Evolutionary conservation across 345 rosid genomes (phyloP).

Genomic region (Eucalyptus cladocalyx): DNA sequence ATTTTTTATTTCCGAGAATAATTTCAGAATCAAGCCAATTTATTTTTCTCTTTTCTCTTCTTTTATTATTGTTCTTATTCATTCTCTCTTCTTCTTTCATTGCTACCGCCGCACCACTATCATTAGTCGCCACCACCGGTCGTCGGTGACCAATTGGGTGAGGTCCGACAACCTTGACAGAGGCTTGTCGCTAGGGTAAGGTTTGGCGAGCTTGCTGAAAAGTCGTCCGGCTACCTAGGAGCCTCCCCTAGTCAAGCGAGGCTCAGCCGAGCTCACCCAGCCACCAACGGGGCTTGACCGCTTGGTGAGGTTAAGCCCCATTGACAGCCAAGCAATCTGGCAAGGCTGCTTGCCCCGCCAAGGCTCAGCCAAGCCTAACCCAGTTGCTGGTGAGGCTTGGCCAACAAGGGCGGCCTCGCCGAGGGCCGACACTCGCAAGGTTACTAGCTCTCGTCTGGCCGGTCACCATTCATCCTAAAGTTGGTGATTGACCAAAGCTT

Average conservation of each 20-base stretch:
- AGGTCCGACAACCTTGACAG: fast-evolving
- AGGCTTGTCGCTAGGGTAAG: no score
- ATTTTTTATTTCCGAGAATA: fast-evolving
- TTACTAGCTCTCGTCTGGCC: fast-evolving
- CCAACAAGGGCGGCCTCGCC: fast-evolving
- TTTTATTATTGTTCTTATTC: no score
- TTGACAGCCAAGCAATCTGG: fast-evolving
- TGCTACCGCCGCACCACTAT: fast-evolving
- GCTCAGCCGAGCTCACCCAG: fast-evolving
- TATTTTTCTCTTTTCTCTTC: no score
- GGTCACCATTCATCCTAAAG: fast-evolving
- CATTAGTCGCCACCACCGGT: fast-evolving
- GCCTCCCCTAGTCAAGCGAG: fast-evolving
- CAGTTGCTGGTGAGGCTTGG: fast-evolving
- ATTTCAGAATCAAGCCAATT: fast-evolving
- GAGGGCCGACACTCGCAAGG: fast-evolving
- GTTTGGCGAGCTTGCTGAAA: fast-evolving
- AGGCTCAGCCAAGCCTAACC: fast-evolving
- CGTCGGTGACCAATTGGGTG: fast-evolving
- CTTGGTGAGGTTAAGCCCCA: fast-evolving
- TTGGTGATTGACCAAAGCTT: fast-evolving
- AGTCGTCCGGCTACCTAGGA: fast-evolving
- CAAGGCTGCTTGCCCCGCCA: fast-evolving
- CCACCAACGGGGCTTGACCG: fast-evolving
- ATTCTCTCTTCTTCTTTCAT: no score